A percentile compares a stretch with the other conserved stretches of the same genome.
These are phyloP conservation scores for Starmera pachycereana DNA, from an alignment of 805 yeast species.

Conservation along the genomic window DNA sequence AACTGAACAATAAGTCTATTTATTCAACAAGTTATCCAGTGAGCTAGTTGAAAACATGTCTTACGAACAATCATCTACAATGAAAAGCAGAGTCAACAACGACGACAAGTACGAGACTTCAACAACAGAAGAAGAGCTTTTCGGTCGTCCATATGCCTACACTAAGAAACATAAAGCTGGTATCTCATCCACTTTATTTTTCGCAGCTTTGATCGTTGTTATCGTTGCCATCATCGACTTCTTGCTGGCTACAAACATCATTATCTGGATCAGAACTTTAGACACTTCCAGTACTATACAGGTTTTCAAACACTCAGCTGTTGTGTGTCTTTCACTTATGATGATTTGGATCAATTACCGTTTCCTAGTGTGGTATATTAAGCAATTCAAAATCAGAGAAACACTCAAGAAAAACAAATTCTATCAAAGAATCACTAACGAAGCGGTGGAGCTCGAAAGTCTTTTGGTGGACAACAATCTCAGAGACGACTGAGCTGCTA, in stretches of 20 bases:
- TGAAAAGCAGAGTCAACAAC: not conserved
- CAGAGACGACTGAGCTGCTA: no score
- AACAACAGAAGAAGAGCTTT: conserved; percentile 9
- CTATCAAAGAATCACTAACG: conserved; percentile 14
- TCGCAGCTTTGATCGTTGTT: conserved; percentile 18
- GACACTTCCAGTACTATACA: conserved; percentile 12
- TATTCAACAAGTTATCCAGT: no score
- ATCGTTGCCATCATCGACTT: conserved; percentile 20
- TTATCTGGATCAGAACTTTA: conserved; percentile 25
- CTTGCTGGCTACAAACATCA: conserved; percentile 23
- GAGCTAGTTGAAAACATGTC: no score
- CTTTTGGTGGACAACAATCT: not conserved
- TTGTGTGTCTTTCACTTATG: conserved; percentile 7
- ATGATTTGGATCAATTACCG: conserved; percentile 14
- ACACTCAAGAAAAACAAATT: conserved; percentile 9
- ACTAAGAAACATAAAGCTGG: conserved; percentile 11
- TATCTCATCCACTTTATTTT: conserved; percentile 13
- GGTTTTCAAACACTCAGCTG: conserved; percentile 9
- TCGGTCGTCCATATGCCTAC: conserved; percentile 18
- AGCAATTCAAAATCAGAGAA: conserved; percentile 11
- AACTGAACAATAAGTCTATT: no score
- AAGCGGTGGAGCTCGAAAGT: conserved; percentile 15
- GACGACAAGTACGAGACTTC: conserved; percentile 1
- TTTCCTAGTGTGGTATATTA: conserved; percentile 12
- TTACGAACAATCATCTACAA: no score